Percentiles rank a stretch among this genome's conserved stretches.
phyloP scores from a whole-genome alignment of 2,329 filamentous ascomycete species.

The Ascosphaera aggregata region DNA sequence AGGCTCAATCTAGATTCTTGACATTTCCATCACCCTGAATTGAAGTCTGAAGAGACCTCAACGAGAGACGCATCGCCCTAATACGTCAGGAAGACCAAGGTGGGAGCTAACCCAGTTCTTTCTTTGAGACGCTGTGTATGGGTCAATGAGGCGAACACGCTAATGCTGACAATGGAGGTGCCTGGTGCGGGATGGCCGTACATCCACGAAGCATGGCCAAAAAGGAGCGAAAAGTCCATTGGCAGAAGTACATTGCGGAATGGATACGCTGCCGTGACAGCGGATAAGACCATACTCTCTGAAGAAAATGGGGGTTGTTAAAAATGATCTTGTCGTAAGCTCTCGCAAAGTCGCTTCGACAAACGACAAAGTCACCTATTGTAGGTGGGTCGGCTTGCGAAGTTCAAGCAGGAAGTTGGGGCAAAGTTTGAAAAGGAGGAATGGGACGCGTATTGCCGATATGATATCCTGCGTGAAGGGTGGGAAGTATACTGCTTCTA shows the following conservation, averaged over 20 bases:
- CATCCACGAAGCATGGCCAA: conserved; percentile 8
- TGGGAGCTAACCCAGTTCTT: no score
- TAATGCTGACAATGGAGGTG: conserved; percentile 12
- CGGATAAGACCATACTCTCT: conserved; percentile 15
- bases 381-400: conserved; percentile 12
- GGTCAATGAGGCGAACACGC: conserved; percentile 7
- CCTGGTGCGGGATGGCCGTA: conserved; percentile 10
- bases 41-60: no score
- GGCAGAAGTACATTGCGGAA: conserved; percentile 15
- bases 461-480: conserved; percentile 12
- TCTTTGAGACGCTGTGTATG: conserved; percentile 7
- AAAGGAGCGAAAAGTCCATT: conserved; percentile 12
- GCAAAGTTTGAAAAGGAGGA: conserved; percentile 17
- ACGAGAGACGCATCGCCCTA: no score
- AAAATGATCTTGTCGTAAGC: not conserved
- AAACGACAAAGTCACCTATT: not conserved
- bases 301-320: conserved; percentile 13
- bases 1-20: no score
- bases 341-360: not conserved
- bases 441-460: conserved; percentile 16
- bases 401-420: conserved; percentile 18
- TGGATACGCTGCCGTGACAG: conserved; percentile 17
- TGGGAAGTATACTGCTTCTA: conserved; percentile 11
- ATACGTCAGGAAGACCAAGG: no score
- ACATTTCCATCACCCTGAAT: no score